Base-by-base conservation (phyloP, 345 rosid species). In the Luvunga scandens region DNA sequence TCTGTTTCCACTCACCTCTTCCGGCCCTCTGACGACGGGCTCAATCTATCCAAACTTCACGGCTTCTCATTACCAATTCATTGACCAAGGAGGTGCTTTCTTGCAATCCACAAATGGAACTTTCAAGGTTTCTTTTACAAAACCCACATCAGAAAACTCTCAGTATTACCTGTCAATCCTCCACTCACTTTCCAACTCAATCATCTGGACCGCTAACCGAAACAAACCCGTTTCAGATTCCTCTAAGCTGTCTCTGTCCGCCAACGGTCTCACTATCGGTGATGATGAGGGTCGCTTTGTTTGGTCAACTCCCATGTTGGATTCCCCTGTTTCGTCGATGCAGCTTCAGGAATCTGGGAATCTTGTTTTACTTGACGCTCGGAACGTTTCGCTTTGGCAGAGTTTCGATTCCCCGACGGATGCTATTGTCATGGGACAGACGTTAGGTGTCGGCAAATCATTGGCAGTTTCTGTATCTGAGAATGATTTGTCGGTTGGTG, bases 281-380 rank as follows among this genome's bases (percentile, higher is more conserved):
- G 71, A 68, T 31, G 10, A 25, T 9, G 2, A 10, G 1, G 66
- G 12, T 21, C 4, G 22, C 45, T 6, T 55, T 6, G 56, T 66
- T 25, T 73, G 84, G 84, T 77, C 78, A 3, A 81, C 81, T 1
- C 81, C 81, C 12, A 18, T 16, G 21, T 25, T 76, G 10, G 31
- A 16, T 7, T 73, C 81, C 9, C 31, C 21, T 2, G 81, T 67
- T 22, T 48, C 75, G 2, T 53, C 9, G 6, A 24, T 73, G 75
- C 48, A 38, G 66, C 84, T 81, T 67, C 77, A 36, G 3, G 84
- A 81, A 21, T 72, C 81, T 36, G 81, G 84, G 4, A 81, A 81
- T 36, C 75, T 81, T 16, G 81, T 77, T 13, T 18, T 81, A 2
- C 70, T 81, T 25, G 84, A 66, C 64, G 19, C 28, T 7, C 53